phyloP scores from a whole-genome alignment of 2,329 filamentous ascomycete species.

The Colletotrichum orbiculare region DNA sequence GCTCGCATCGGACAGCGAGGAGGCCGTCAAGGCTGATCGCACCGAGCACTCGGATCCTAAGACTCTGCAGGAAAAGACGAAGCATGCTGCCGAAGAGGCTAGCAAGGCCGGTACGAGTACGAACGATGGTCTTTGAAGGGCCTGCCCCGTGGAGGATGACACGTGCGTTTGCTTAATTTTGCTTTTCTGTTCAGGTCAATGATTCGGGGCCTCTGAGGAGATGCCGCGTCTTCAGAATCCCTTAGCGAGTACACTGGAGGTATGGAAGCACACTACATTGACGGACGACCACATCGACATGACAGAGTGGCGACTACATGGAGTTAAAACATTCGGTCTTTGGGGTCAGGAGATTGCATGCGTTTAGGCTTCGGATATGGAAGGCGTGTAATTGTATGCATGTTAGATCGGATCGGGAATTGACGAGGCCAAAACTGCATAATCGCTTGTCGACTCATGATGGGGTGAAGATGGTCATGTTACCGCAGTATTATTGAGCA shows the following conservation, averaged over 20 bases:
- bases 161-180: not conserved
- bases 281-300: not conserved
- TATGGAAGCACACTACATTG: too few species aligned
- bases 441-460: too few species aligned
- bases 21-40: slow-evolving; percentile 77
- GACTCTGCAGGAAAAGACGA: slow-evolving; percentile 69
- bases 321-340: not conserved
- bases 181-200: not conserved
- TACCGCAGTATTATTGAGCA: too few species aligned
- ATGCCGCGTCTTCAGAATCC: too few species aligned
- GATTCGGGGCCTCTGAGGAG: not conserved
- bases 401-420: not conserved
- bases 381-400: not conserved
- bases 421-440: not conserved
- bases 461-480: too few species aligned
- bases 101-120: slow-evolving; percentile 61
- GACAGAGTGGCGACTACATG: not conserved
- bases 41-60: slow-evolving; percentile 54
- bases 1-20: slow-evolving; percentile 83
- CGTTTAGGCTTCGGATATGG: not conserved
- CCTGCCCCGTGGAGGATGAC: not conserved
- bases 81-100: slow-evolving; percentile 61
- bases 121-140: slow-evolving; percentile 53
- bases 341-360: not conserved
- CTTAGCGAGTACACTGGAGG: too few species aligned